These are phyloP conservation scores for Lojkania enalia DNA, from an alignment of 2,329 filamentous ascomycete species.

Conservation along the genomic window DNA sequence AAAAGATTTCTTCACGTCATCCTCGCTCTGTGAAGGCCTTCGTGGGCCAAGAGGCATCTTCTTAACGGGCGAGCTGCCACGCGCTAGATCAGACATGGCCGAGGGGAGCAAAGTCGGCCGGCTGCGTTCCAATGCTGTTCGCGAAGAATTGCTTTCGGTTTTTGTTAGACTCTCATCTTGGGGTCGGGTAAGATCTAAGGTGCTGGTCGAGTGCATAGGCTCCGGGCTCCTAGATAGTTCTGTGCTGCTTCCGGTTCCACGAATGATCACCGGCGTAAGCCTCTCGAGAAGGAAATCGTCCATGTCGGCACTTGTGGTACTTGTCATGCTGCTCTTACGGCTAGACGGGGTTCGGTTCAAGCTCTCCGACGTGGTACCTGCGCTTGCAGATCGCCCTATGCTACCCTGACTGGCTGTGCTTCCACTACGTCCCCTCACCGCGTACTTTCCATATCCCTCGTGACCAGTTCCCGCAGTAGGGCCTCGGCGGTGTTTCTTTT, in stretches of 20 bases:
- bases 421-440: constrained; percentile 66
- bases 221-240: constrained; percentile 41
- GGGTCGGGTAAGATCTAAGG: constrained; percentile 31
- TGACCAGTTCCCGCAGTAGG: constrained; percentile 92
- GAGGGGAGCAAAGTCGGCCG: constrained; percentile 40
- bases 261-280: constrained; percentile 49
- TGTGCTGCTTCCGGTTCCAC: constrained; percentile 49
- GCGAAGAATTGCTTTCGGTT: constrained; percentile 22
- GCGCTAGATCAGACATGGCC: constrained; percentile 42
- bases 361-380: constrained; percentile 45
- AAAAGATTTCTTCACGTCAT: constrained; percentile 40
- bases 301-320: constrained; percentile 47
- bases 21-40: constrained; percentile 43
- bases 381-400: constrained; percentile 51
- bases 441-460: constrained; percentile 76
- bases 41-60: constrained; percentile 29
- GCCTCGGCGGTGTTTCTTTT: constrained; percentile 67
- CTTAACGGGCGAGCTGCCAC: constrained; percentile 36
- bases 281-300: constrained; percentile 53
- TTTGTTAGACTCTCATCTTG: constrained; percentile 23
- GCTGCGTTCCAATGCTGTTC: constrained; percentile 21
- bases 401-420: constrained; percentile 58
- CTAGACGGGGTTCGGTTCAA: constrained; percentile 40
- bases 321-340: constrained; percentile 49
- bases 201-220: constrained; percentile 41